Evolutionary conservation across 306 rosid genomes (phyloP).

Genomic region (Pyrus pyrifolia): DNA sequence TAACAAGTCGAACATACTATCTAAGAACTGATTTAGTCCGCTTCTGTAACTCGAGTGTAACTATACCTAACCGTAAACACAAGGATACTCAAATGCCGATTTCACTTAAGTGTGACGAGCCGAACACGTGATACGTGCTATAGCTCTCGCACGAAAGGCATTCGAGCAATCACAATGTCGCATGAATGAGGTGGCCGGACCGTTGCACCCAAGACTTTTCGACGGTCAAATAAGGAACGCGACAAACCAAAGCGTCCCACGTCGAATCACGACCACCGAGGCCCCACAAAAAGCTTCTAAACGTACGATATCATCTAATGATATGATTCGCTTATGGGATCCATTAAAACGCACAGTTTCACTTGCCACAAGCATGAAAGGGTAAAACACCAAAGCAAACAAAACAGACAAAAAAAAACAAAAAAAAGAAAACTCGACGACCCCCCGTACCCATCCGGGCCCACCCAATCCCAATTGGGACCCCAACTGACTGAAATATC

Average conservation of each 20-base stretch:
- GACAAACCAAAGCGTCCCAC: not conserved
- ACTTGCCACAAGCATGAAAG: too few relatives aligned
- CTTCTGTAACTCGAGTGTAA: too few relatives aligned
- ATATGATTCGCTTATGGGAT: not conserved
- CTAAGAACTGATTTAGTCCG: too few relatives aligned
- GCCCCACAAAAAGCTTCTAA: constrained; percentile 34
- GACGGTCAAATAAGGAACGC: constrained; percentile 2
- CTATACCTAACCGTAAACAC: not conserved
- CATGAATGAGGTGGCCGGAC: not conserved
- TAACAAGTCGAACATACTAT: not conserved
- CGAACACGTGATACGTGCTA: not conserved
- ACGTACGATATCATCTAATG: not conserved
- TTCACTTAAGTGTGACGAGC: not conserved
- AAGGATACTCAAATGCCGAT: not conserved
- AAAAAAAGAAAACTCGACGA: not conserved
- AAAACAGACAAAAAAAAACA: not conserved
- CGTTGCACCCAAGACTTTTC: not conserved
- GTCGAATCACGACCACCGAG: constrained; percentile 13
- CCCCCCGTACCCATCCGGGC: not conserved
- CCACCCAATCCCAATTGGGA: not conserved
- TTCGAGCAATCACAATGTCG: not conserved
- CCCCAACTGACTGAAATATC: not conserved
- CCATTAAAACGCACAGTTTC: not conserved
- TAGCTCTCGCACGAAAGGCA: not conserved
- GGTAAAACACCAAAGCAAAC: constrained; percentile 1